Percentiles rank a stretch among this genome's conserved stretches.
phyloP scores from a whole-genome alignment of 352 stramenopile species.

The Phytophthora citrophthora region DNA sequence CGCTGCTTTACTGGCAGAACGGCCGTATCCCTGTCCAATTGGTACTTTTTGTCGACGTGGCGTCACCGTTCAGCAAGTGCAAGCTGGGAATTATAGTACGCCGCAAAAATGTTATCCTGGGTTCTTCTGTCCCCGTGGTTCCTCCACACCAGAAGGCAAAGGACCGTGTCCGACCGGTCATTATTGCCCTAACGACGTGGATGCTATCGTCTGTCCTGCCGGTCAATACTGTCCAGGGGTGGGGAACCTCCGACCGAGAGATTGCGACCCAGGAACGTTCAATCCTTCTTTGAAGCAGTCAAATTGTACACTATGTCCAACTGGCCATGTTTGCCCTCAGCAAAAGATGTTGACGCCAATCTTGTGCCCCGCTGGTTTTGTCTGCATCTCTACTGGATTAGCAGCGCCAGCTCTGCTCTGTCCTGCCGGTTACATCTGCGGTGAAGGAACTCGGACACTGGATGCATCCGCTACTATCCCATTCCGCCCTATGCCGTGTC shows the following conservation, averaged over 20 bases:
- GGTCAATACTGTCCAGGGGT: conserved; percentile 96
- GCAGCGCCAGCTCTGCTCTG: conserved; percentile 92
- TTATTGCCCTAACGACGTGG: conserved; percentile 92
- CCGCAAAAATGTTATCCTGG: conserved; percentile 96
- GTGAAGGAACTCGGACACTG: conserved; percentile 90
- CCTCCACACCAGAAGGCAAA: conserved; percentile 90
- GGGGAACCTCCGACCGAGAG: conserved; percentile 90
- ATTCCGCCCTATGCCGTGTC: conserved; percentile 89
- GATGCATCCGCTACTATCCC: conserved; percentile 85
- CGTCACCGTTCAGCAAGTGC: conserved; percentile 62
- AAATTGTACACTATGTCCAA: conserved; percentile 95
- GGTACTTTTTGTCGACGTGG: conserved; percentile 94
- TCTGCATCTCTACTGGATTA: conserved; percentile 94
- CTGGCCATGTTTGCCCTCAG: conserved; percentile 94
- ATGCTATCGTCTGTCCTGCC: conserved; percentile 92
- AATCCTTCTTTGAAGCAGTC: conserved; percentile 83
- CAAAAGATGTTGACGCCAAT: conserved; percentile 75
- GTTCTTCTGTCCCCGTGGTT: conserved; percentile 96
- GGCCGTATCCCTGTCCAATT: conserved; percentile 94
- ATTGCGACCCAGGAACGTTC: conserved; percentile 96
- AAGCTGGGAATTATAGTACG: conserved; percentile 91
- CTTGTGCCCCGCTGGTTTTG: conserved; percentile 94
- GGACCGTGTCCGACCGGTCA: conserved; percentile 95
- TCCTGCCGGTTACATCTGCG: conserved; percentile 95
- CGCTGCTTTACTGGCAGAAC: conserved; percentile 74